Conservation (phyloP, 148 eudicot genomes). For the Chenopodium album region DNA sequence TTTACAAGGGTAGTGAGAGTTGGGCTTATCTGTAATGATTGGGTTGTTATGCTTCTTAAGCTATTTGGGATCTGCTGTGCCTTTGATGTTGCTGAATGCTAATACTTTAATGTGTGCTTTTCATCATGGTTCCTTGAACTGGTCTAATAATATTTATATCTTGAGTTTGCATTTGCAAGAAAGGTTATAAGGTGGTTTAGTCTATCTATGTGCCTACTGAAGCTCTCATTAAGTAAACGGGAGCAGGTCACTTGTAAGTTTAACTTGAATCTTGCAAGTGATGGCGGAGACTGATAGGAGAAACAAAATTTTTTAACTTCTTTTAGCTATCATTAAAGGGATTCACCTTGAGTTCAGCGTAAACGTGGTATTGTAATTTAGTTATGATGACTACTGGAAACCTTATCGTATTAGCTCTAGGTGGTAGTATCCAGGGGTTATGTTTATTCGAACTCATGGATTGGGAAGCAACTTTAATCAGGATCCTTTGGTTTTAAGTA, state of each 20-base stretch:
- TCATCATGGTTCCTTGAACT: constrained; percentile 1
- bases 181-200: not conserved
- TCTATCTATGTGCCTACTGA: constrained; percentile 22
- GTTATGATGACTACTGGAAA: too few species aligned
- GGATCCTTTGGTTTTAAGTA: not conserved
- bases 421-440: not conserved
- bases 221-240: constrained; percentile 28
- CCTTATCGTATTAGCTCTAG: not conserved
- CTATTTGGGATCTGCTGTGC: not conserved
- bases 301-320: constrained; percentile 1
- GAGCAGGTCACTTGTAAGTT: constrained; percentile 9
- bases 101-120: constrained; percentile 6
- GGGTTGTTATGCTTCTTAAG: not conserved
- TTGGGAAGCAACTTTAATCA: not conserved
- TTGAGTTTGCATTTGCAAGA: not conserved
- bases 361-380: not conserved
- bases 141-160: not conserved
- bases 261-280: constrained; percentile 3
- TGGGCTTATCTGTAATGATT: not conserved
- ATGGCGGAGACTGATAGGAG: not conserved
- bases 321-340: not conserved
- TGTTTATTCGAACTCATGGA: not conserved
- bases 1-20: not conserved
- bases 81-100: not conserved
- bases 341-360: not conserved